Percentiles rank a stretch among this genome's conserved stretches.
Conservation (phyloP, 2,329 filamentous ascomycete species). For the Pestalotiopsis sp. region DNA sequence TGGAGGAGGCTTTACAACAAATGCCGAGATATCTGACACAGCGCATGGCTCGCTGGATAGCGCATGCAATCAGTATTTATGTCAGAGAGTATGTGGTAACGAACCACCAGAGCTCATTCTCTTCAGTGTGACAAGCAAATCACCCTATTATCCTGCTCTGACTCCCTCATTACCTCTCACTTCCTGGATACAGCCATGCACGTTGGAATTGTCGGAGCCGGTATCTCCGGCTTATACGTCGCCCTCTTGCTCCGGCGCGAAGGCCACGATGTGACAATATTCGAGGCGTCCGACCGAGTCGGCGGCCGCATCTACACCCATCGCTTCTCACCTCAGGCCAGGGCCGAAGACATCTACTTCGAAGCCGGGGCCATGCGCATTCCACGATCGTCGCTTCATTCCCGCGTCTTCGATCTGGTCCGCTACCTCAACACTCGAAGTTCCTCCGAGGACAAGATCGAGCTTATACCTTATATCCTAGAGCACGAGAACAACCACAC, state of each 20-base stretch:
- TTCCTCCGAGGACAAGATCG: constrained; percentile 10
- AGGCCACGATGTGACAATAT: constrained; percentile 17
- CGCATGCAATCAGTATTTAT: no score
- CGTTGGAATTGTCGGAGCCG: constrained; percentile 18
- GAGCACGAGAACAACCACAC: constrained; percentile 13
- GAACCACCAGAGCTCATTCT: no score
- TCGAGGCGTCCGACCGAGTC: constrained; percentile 13
- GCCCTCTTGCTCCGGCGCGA: constrained; percentile 17
- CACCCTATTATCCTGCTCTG: not conserved
- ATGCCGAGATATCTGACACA: no score
- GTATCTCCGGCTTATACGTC: constrained; percentile 16
- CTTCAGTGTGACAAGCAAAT: not conserved
- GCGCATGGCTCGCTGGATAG: no score
- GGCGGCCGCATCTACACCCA: constrained; percentile 18
- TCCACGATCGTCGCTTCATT: constrained; percentile 11
- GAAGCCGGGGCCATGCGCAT: constrained; percentile 18
- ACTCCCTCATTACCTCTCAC: not conserved
- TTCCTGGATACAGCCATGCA: constrained; percentile 11
- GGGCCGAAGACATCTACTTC: constrained; percentile 15
- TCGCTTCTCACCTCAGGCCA: constrained; percentile 6
- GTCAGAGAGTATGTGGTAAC: no score
- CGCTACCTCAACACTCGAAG: constrained; percentile 14
- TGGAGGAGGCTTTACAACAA: no score
- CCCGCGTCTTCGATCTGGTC: constrained; percentile 15
- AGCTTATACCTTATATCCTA: constrained; percentile 18